Conservation (phyloP, 2,329 filamentous ascomycete species). For the Elsinoe australis region DNA sequence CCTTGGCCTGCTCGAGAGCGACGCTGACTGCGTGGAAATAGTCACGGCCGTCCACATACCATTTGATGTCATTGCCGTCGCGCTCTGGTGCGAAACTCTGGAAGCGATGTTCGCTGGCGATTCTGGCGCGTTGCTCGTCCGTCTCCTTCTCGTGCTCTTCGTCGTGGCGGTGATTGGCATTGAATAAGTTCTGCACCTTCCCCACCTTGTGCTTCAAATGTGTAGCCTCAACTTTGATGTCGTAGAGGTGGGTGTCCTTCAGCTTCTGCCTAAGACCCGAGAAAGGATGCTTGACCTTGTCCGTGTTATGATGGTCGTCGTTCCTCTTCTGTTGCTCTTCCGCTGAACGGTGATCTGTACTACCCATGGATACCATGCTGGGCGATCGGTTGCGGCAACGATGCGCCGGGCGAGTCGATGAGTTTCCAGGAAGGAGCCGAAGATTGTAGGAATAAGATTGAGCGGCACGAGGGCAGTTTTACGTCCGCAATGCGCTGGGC, state of each 20-base stretch:
- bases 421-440: not conserved
- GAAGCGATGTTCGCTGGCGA: slow-evolving; percentile 71
- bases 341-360: slow-evolving; percentile 8
- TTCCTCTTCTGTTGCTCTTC: slow-evolving; percentile 16
- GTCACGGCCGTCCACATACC: slow-evolving; percentile 92
- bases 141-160: slow-evolving; percentile 81
- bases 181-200: slow-evolving; percentile 63
- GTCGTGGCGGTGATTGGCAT: slow-evolving; percentile 83
- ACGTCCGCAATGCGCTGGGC: not conserved
- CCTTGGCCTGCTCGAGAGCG: slow-evolving; percentile 80
- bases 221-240: slow-evolving; percentile 46
- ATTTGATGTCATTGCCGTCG: slow-evolving; percentile 81
- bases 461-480: not conserved
- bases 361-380: slow-evolving; percentile 8
- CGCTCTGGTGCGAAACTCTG: slow-evolving; percentile 84
- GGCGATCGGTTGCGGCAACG: not conserved
- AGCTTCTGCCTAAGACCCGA: slow-evolving; percentile 37
- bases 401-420: not conserved
- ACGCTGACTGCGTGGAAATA: slow-evolving; percentile 91
- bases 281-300: slow-evolving; percentile 24
- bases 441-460: not conserved
- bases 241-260: slow-evolving; percentile 41
- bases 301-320: slow-evolving; percentile 15
- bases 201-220: slow-evolving; percentile 57
- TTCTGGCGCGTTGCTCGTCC: slow-evolving; percentile 67